A percentile compares a stretch with the other conserved stretches of the same genome.
These are phyloP conservation scores for Apiotrichum montevideense DNA, from an alignment of 1,284 basidiomycete genomes.

Conservation along the genomic window DNA sequence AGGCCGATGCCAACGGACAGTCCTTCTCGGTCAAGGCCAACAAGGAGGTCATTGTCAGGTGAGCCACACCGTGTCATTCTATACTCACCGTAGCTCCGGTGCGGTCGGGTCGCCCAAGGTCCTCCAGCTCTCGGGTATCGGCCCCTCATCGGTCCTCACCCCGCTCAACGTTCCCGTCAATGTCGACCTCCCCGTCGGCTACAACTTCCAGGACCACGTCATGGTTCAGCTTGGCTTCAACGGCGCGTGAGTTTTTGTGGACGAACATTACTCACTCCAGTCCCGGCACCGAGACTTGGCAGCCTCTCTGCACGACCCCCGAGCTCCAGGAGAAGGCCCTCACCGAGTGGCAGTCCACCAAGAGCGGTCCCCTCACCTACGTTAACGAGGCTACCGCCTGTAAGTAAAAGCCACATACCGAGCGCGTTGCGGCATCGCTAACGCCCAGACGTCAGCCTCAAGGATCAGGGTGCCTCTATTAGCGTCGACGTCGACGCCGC, in stretches of 20 bases:
- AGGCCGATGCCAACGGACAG: conserved; percentile 38
- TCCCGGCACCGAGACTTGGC: conserved; percentile 32
- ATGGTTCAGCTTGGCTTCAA: conserved; percentile 33
- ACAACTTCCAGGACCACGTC: conserved; percentile 30
- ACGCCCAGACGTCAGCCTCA: conserved; percentile 20
- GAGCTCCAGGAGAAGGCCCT: conserved; percentile 25
- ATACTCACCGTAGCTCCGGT: neutral
- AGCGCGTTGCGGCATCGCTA: neutral
- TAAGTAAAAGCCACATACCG: conserved; percentile 13
- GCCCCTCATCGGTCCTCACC: conserved; percentile 7
- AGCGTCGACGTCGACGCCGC: conserved; percentile 59
- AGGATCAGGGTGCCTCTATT: conserved; percentile 55
- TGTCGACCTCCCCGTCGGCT: conserved; percentile 23
- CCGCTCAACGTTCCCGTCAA: conserved; percentile 14
- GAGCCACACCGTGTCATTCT: neutral
- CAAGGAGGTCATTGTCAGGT: conserved; percentile 10
- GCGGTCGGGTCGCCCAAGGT: conserved; percentile 11
- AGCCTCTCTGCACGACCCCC: conserved; percentile 25
- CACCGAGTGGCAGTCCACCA: conserved; percentile 24
- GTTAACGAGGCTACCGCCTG: conserved; percentile 47
- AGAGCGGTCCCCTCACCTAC: conserved; percentile 42
- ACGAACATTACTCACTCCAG: conserved; percentile 16
- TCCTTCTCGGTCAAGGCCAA: conserved; percentile 5
- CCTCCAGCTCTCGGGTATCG: conserved; percentile 19
- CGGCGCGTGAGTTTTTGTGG: conserved; percentile 10